Evolutionary conservation across 768 basidiomycete species (phyloP).

Genomic region (Phlegmacium glaucopus): DNA sequence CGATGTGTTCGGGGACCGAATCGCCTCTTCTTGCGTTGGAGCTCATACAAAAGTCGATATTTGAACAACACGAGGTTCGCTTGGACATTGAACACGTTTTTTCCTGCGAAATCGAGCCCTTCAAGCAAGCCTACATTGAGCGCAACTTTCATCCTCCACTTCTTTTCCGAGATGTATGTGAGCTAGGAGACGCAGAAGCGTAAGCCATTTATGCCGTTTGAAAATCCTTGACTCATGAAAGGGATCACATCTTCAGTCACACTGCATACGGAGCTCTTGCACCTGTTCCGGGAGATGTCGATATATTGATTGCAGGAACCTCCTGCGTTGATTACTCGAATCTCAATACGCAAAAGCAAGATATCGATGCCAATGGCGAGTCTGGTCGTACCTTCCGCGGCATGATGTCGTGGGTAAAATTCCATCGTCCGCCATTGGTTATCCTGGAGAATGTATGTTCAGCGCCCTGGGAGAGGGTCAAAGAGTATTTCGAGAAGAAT

Average conservation of each 20-base stretch:
- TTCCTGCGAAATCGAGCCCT: slow-evolving; percentile 96
- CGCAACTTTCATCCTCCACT: slow-evolving; percentile 92
- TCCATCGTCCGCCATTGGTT: slow-evolving; percentile 86
- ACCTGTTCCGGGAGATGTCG: slow-evolving; percentile 85
- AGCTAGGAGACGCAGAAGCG: slow-evolving; percentile 78
- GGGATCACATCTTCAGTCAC: slow-evolving; percentile 44
- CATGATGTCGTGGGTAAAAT: slow-evolving; percentile 90
- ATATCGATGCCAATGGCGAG: slow-evolving; percentile 86
- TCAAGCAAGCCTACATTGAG: slow-evolving; percentile 97
- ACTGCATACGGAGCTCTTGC: slow-evolving; percentile 90
- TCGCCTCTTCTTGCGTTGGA: slow-evolving; percentile 89
- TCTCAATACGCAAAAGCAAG: slow-evolving; percentile 89
- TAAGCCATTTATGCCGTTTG: slow-evolving; percentile 33
- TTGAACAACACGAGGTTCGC: slow-evolving; percentile 58
- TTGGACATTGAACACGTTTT: slow-evolving; percentile 89
- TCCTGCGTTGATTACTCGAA: slow-evolving; percentile 98
- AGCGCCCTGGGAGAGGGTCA: slow-evolving; percentile 84
- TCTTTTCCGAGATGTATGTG: slow-evolving; percentile 91
- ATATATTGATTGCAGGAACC: slow-evolving; percentile 89
- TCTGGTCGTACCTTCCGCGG: slow-evolving; percentile 92
- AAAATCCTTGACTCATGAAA: slow-evolving; percentile 1
- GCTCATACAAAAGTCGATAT: slow-evolving; percentile 73
- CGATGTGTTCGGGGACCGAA: slow-evolving; percentile 98
- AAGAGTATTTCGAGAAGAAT: slow-evolving; percentile 67
- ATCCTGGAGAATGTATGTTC: slow-evolving; percentile 92